Evolutionary conservation across 2,329 filamentous ascomycete genomes (phyloP).

Genomic region (Fusarium decemcellulare): DNA sequence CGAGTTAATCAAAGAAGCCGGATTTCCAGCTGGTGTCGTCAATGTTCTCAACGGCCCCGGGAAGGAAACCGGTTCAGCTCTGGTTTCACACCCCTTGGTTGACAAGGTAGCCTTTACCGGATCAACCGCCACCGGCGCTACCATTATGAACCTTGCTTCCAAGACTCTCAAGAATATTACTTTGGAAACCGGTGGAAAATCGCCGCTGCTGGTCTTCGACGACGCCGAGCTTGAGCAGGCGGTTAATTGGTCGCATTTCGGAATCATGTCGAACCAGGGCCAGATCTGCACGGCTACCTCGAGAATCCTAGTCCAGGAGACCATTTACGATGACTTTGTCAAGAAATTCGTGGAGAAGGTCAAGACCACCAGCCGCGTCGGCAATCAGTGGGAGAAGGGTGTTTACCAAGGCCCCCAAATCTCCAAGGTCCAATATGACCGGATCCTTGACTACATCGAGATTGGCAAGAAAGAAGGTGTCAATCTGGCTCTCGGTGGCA

Average conservation of each 20-base stretch:
- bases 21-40: constrained; percentile 1
- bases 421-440: neutral
- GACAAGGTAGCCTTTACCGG: constrained; percentile 9
- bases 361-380: neutral
- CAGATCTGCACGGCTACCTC: constrained; percentile 6
- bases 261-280: constrained; percentile 9
- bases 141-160: neutral
- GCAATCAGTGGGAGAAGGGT: constrained; percentile 1
- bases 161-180: constrained; percentile 12
- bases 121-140: neutral
- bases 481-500: neutral
- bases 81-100: constrained; percentile 3
- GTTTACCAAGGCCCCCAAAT: constrained; percentile 5
- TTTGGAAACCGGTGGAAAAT: constrained; percentile 5
- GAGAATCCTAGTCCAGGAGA: constrained; percentile 4
- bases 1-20: constrained; percentile 6
- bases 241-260: constrained; percentile 3
- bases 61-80: neutral
- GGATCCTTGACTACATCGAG: constrained; percentile 1
- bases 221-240: constrained; percentile 5
- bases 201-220: constrained; percentile 5
- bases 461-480: constrained; percentile 1
- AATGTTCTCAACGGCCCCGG: constrained; percentile 3
- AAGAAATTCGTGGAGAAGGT: neutral
- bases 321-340: constrained; percentile 7